Base-by-base conservation (phyloP, 352 stramenopile species). In the Blastocystis sp. region DNA sequence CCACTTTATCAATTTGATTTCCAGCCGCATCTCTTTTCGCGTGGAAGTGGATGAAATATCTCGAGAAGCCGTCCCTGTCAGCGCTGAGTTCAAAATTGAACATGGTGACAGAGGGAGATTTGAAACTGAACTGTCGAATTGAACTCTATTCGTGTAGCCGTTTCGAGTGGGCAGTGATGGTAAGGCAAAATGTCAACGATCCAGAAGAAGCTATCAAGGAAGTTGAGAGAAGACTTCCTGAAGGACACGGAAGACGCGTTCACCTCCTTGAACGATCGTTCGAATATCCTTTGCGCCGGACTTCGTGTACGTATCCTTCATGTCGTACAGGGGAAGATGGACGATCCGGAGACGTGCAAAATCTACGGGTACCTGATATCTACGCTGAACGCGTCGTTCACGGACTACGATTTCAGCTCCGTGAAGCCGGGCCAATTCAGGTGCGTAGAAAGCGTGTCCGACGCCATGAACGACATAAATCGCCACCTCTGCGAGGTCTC, bases 301-400 rank as follows among this genome's bases (percentile, higher is more conserved):
- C 21, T 77, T 77, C 4, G 3, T 31, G n/a, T 12, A 41, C 33
- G 21, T 67, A 33, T 55, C 74, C 55, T 85, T 59, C 31, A 62
- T 85, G 2, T 3, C 59, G 74, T 45, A 85, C 26, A 85, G 37
- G 94, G 94, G 0, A 93, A 93, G n/a, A 92, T 96, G 62, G 91
- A 93, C 1, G 91, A 94, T 19, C 91, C 93, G 0, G 91, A 93
- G 85, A 96, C 94, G 65, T 92, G 94, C 66, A 96, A 96, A 89
- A 91, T 96, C 80, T 92, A 96, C 4, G 96, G 96, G 81, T 96
- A 95, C 80, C 92, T 96, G 71, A 96, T 96, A 88, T 95, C 94
- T 39, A 96, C 94, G 24, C 95, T 96, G 93, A 96, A 96, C 91
- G 94, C 94, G 37, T 95, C 93, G 70, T 96, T 96, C 91, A 94